Percentiles rank a stretch among this genome's conserved stretches.
Evolutionary conservation across 2,329 filamentous ascomycete genomes (phyloP).

Genomic region (Pezizomycotina sp.): DNA sequence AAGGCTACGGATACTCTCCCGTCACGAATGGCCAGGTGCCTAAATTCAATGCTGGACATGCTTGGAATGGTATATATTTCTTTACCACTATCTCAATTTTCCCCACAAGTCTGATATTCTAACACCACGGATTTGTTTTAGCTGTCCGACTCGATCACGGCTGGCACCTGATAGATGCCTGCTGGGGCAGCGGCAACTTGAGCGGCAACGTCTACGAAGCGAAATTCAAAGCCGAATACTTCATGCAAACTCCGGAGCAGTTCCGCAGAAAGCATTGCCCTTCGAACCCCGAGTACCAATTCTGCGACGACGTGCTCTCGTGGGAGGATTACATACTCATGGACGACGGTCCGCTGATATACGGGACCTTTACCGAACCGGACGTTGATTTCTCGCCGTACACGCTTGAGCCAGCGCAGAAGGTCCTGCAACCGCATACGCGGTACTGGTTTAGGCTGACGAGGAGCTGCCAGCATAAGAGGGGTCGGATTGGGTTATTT

Average conservation of each 20-base stretch:
- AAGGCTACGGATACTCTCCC: conserved; percentile 56
- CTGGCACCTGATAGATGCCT: conserved; percentile 84
- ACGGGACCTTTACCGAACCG: conserved; percentile 2
- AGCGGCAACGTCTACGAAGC: conserved; percentile 43
- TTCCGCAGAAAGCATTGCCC: conserved; percentile 76
- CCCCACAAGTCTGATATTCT: too few relatives aligned
- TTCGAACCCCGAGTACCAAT: conserved; percentile 31
- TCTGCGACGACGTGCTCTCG: conserved; percentile 6
- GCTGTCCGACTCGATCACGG: conserved; percentile 73
- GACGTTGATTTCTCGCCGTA: conserved; percentile 6
- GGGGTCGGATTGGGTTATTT: conserved; percentile 8
- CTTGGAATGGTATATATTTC: too few relatives aligned
- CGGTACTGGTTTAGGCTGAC: conserved; percentile 11
- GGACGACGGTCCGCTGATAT: conserved; percentile 6
- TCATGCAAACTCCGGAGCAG: conserved; percentile 51
- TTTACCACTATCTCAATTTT: too few relatives aligned
- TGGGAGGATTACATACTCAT: conserved; percentile 10
- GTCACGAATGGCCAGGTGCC: conserved; percentile 47
- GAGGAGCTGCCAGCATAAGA: conserved; percentile 7
- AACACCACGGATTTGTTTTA: too few relatives aligned
- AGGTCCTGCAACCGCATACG: conserved; percentile 2
- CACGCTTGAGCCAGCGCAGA: conserved; percentile 7
- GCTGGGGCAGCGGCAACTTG: conserved; percentile 77
- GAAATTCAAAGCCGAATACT: conserved; percentile 47
- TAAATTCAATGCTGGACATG: conserved; percentile 49